Base-by-base conservation (phyloP, 805 yeast genomes). In the Barnettozyma sucrosica region DNA sequence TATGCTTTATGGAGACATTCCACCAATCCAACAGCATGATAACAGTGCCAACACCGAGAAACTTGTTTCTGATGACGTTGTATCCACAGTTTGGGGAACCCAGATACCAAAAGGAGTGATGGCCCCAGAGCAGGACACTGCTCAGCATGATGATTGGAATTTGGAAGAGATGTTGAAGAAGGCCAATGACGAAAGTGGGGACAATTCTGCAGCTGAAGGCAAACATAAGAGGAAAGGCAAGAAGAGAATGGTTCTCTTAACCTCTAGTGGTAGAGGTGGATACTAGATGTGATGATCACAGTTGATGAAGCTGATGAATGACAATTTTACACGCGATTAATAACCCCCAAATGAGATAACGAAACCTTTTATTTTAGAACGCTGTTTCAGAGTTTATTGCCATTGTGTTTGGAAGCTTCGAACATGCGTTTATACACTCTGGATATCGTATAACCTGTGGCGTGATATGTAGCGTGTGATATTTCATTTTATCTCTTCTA, bases 11-110 rank as follows among this genome's bases (percentile, higher is more conserved):
- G 45, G 37, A n/a, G 46, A 46, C 18, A 41, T 46, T 10, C 36
- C 41, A 28, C 45, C 44, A 7, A 46, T 32, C 20, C 41, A 11
- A 25, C 28, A 28, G 32, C 32, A 28, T 13, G 7, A 28, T 28
- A 16, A 28, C 26, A 66, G 37, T 41, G 61, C 63, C n/a, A 24
- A 40, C 21, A 9, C 16, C 11, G 75, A 69, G 46, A 21, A 13
- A n/a, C 10, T 5, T 14, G 25, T 18, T 25, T 13, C 28, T 5
- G 14, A 16, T 13, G 34, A 33, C 4, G 37, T n/a, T 8, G 43
- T 43, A 13, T 47, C 79, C 1, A 82, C 93, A 0, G 80, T 86
- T 3, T 86, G 95, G 95, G 95, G 95, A 0, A 85, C 93, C 0
- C 62, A 65, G 28, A 64, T 63, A 11, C 67, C 52, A 60, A 58